Evolutionary conservation across 257 asterid genomes (phyloP).

Genomic region (Ocimum tenuiflorum): DNA sequence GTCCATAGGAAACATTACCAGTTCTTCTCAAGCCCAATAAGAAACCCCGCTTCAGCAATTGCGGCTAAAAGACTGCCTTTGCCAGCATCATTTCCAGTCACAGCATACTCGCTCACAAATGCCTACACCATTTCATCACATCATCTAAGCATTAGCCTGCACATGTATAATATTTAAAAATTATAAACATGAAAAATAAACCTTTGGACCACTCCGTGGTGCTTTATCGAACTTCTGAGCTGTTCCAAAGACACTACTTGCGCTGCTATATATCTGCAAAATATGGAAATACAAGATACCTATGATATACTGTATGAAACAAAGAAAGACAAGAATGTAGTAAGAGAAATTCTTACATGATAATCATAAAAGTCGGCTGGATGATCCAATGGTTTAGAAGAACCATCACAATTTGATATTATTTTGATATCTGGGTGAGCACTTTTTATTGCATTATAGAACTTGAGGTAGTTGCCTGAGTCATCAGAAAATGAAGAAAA

Average conservation of each 20-base stretch:
- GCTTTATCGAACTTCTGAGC: constrained; percentile 48
- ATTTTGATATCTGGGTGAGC: constrained; percentile 72
- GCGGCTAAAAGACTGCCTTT: constrained; percentile 86
- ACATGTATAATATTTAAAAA: not conserved
- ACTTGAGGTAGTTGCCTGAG: constrained; percentile 89
- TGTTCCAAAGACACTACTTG: constrained; percentile 43
- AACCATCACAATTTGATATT: constrained; percentile 87
- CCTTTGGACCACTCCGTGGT: constrained; percentile 85
- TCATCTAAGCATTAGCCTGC: not conserved
- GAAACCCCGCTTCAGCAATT: constrained; percentile 86
- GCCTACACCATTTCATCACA: constrained; percentile 43
- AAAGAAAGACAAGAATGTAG: not conserved
- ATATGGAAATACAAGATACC: constrained; percentile 17
- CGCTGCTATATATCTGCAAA: constrained; percentile 58
- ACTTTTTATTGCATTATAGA: constrained; percentile 54
- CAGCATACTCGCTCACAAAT: constrained; percentile 97
- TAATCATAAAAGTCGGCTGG: constrained; percentile 88
- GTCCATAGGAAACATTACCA: constrained; percentile 55
- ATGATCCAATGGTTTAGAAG: constrained; percentile 62
- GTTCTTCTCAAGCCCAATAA: constrained; percentile 79
- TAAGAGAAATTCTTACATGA: constrained; percentile 50
- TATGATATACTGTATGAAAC: not conserved
- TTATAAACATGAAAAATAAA: constrained; percentile 20
- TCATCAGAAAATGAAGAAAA: constrained; percentile 13
- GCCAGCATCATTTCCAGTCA: constrained; percentile 75